These are phyloP conservation scores for Parsonsia alboflavescens DNA, from an alignment of 257 asterid species.

Conservation along the genomic window DNA sequence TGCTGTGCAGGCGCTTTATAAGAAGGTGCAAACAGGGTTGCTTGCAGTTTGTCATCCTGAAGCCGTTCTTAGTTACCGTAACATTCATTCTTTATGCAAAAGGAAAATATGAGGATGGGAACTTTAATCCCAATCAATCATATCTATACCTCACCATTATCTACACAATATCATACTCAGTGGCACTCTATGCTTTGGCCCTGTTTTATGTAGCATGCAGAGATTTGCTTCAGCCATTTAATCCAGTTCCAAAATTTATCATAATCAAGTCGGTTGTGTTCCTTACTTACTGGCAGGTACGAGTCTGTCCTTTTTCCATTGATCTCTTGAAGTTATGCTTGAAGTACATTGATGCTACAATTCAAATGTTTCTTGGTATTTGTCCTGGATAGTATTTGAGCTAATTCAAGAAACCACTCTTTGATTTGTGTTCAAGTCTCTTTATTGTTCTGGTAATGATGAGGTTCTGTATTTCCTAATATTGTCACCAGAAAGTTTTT, in stretches of 20 bases:
- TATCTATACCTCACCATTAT: slow-evolving; percentile 93
- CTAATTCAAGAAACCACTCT: neutral
- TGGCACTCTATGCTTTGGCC: slow-evolving; percentile 90
- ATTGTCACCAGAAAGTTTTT: neutral
- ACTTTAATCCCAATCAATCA: slow-evolving; percentile 79
- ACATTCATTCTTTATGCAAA: slow-evolving; percentile 80
- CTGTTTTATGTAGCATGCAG: slow-evolving; percentile 93
- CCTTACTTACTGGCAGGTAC: slow-evolving; percentile 97
- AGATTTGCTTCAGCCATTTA: slow-evolving; percentile 92
- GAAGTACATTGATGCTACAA: neutral
- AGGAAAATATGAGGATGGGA: slow-evolving; percentile 90
- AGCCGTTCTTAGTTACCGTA: slow-evolving; percentile 72
- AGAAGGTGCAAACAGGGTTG: slow-evolving; percentile 97
- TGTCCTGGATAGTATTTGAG: neutral
- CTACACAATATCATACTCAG: slow-evolving; percentile 85
- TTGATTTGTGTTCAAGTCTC: neutral
- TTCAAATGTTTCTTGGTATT: neutral
- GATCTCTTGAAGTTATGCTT: neutral
- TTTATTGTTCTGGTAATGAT: neutral
- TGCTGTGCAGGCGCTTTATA: slow-evolving; percentile 80
- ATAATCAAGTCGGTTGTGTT: slow-evolving; percentile 94
- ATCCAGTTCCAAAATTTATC: slow-evolving; percentile 95
- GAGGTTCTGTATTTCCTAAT: neutral
- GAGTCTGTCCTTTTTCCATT: neutral
- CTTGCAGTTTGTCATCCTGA: slow-evolving; percentile 95